Base-by-base conservation (phyloP, 208 protist genomes). In the Vickermania spadyakhi region DNA sequence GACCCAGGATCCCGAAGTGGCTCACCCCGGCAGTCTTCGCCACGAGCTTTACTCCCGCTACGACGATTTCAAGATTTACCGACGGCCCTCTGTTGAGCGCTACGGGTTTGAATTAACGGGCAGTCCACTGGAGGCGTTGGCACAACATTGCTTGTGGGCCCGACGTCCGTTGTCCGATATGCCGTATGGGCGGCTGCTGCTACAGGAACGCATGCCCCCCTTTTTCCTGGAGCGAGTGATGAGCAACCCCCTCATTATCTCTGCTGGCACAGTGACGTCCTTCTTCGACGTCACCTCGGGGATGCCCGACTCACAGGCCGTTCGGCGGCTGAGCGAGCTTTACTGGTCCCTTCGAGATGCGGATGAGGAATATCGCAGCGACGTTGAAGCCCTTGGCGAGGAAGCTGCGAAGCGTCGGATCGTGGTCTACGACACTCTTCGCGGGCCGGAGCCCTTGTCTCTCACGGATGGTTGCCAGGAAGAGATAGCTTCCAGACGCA, bases 101-200 rank as follows among this genome's bases (percentile, higher is more conserved):
- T 77, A 86, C 59, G 75, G 77, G 21, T 52, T 92, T 5, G 73
- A 89, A 11, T 62, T 70, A 14, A 30, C 71, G 14, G 75, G 70
- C 18, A 75, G 77, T 18, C 83, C 91, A 13, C 63, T 96, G 27
- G 86, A 95, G 72, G 77, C 70, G 14, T 57, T 94, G 49, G 75
- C 77, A 3, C 75, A 73, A 52, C 88, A 88, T 26, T 61, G 66
- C 55, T 60, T 79, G 42, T 96, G 91, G 91, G 68, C 81, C 54
- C 49, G 74, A 49, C 51, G 60, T 1, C 42, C 66, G 3, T 41
- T 89, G n/a, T 60, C 62, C n/a, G 64, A 77, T n/a, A 83, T 93
- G 62, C 68, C 64, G 2, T 89, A 79, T 72, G 87, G 70, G 14
- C 70, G 77, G 3, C 18, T 26, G 11, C 58, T 85, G 29, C 50